Conservation (phyloP, 106 monocot genomes). For the Dendrobium huoshanense region DNA sequence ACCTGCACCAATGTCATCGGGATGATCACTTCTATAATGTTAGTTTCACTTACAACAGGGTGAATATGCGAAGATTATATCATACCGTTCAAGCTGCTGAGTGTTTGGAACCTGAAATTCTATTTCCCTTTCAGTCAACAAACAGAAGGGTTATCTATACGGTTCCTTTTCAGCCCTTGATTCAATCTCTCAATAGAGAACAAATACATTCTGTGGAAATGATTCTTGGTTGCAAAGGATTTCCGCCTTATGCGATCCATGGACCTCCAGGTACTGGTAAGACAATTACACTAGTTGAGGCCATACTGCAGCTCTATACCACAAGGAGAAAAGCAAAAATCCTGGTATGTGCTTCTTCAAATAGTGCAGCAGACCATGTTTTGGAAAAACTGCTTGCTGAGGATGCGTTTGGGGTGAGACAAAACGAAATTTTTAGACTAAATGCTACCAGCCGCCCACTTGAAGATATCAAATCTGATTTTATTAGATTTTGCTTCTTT, state of each 20-base stretch:
- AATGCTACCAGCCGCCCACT: conserved; percentile 74
- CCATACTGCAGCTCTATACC: conserved; percentile 62
- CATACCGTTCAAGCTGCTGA: conserved; percentile 58
- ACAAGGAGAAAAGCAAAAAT: conserved; percentile 33
- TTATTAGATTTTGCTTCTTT: conserved; percentile 73
- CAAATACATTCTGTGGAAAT: conserved; percentile 56
- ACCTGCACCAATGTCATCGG: conserved; percentile 41
- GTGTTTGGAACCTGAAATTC: conserved; percentile 37
- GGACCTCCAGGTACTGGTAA: conserved; percentile 98
- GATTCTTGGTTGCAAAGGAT: conserved; percentile 80
- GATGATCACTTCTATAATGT: conserved; percentile 58
- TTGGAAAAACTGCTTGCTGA: conserved; percentile 54
- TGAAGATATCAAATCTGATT: conserved; percentile 77
- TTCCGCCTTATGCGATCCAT: conserved; percentile 84
- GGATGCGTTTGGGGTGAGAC: conserved; percentile 23
- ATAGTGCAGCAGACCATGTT: conserved; percentile 85
- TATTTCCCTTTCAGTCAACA: conserved; percentile 49
- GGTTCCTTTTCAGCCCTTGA: conserved; percentile 31
- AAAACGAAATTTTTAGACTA: conserved; percentile 62
- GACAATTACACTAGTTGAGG: conserved; percentile 79
- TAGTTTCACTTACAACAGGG: conserved; percentile 81
- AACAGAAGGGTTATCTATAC: conserved; percentile 27
- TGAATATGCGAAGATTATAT: conserved; percentile 73
- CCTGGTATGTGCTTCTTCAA: conserved; percentile 90
- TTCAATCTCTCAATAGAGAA: conserved; percentile 57